Conservation (phyloP, 2,329 filamentous ascomycete species). For the Chrysosporium keratinophilum region DNA sequence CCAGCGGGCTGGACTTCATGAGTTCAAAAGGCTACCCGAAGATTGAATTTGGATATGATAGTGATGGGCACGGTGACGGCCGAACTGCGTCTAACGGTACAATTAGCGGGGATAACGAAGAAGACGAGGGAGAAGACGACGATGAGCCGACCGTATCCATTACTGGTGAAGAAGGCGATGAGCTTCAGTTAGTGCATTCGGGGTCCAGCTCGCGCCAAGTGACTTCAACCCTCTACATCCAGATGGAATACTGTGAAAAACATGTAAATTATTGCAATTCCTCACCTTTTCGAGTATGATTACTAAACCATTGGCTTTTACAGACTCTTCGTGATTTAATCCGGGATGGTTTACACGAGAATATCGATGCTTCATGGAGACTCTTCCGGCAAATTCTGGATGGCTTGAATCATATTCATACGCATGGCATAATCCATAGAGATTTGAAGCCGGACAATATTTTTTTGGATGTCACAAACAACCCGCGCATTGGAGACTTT, state of each 20-base stretch:
- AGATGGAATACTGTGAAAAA: conserved; percentile 98
- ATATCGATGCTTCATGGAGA: conserved; percentile 73
- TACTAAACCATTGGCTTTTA: neutral
- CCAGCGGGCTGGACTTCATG: conserved; percentile 82
- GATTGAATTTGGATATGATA: conserved; percentile 63
- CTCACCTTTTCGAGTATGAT: neutral
- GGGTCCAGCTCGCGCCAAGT: conserved; percentile 45
- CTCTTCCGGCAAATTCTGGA: conserved; percentile 85
- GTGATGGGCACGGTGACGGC: conserved; percentile 36
- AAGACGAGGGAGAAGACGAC: conserved; percentile 14
- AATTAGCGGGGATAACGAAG: neutral
- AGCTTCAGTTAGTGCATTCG: conserved; percentile 36
- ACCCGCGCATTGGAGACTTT: conserved; percentile 94
- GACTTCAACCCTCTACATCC: conserved; percentile 79
- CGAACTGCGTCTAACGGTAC: conserved; percentile 29
- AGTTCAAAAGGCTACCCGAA: conserved; percentile 70
- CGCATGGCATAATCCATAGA: conserved; percentile 82
- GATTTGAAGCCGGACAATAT: conserved; percentile 97
- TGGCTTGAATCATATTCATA: conserved; percentile 80
- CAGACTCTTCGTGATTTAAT: conserved; percentile 83
- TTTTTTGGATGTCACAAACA: conserved; percentile 82
- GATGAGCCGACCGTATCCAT: conserved; percentile 11
- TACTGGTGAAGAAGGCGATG: conserved; percentile 24
- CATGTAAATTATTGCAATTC: conserved; percentile 43
- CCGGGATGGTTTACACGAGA: conserved; percentile 59